phyloP scores from a whole-genome alignment of 1,284 basidiomycete species.

The Leccinum insolens region DNA sequence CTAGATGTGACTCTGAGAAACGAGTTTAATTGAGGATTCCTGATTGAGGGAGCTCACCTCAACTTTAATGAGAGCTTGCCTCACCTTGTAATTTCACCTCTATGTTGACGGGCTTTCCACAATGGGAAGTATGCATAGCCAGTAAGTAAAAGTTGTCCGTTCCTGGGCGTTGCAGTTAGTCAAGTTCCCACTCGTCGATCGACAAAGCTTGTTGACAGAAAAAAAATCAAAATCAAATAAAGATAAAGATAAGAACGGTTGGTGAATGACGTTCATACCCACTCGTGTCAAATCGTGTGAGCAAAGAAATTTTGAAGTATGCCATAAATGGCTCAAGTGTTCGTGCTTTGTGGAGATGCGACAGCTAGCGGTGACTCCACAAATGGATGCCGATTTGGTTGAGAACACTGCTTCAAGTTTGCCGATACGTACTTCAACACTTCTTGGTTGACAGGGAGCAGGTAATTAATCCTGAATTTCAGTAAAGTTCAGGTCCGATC shows the following conservation, averaged over 20 bases:
- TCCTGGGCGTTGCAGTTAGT: constrained; percentile 4
- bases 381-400: constrained; percentile 4
- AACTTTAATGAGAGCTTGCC: background rate
- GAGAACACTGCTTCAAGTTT: constrained; percentile 1
- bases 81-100: background rate
- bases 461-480: background rate
- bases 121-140: constrained; percentile 5
- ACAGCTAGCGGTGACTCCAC: constrained; percentile 1
- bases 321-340: background rate
- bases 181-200: constrained; percentile 1
- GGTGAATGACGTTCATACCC: constrained; percentile 3
- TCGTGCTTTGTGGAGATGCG: constrained; percentile 3
- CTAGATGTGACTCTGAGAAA: background rate
- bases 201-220: background rate
- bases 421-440: background rate
- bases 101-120: constrained; percentile 1
- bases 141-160: background rate
- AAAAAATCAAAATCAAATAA: background rate
- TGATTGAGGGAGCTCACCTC: constrained; percentile 2
- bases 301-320: background rate
- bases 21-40: constrained; percentile 7
- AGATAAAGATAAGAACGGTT: background rate
- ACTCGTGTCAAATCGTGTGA: constrained; percentile 7
- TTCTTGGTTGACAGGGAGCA: constrained; percentile 1
- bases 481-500: constrained; percentile 12